These are phyloP conservation scores for Solanum pinnatisectum DNA, from an alignment of 257 asterid genomes.

Conservation along the genomic window DNA sequence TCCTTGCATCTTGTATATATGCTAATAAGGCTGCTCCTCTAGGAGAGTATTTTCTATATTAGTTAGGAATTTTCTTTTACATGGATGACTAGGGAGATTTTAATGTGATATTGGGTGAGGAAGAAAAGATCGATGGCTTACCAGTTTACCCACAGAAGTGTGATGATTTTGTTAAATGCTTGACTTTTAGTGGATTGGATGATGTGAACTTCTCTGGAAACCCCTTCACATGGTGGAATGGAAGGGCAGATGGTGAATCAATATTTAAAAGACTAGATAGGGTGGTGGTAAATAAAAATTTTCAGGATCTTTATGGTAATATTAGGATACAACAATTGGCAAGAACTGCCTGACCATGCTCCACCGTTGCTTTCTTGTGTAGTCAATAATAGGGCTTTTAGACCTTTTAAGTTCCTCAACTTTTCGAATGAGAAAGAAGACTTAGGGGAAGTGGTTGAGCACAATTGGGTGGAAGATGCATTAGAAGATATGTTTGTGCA, in stretches of 20 bases:
- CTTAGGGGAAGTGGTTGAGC: neutral
- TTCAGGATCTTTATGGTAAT: neutral
- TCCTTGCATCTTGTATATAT: neutral
- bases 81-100: neutral
- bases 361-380: neutral
- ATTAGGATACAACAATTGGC: too few species aligned
- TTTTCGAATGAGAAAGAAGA: neutral
- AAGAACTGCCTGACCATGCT: too few species aligned
- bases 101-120: neutral
- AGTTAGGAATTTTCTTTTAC: neutral
- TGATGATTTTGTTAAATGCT: neutral
- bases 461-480: neutral
- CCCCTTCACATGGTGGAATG: neutral
- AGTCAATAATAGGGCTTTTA: too few species aligned
- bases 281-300: neutral
- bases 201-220: neutral
- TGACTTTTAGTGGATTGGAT: neutral
- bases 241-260: neutral
- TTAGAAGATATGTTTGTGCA: neutral
- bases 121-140: neutral
- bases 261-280: too few species aligned
- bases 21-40: neutral
- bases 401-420: neutral
- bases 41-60: neutral
- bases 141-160: neutral